These are phyloP conservation scores for Echeveria elegans DNA, from an alignment of 164 flowering plant genomes.

Conservation along the genomic window DNA sequence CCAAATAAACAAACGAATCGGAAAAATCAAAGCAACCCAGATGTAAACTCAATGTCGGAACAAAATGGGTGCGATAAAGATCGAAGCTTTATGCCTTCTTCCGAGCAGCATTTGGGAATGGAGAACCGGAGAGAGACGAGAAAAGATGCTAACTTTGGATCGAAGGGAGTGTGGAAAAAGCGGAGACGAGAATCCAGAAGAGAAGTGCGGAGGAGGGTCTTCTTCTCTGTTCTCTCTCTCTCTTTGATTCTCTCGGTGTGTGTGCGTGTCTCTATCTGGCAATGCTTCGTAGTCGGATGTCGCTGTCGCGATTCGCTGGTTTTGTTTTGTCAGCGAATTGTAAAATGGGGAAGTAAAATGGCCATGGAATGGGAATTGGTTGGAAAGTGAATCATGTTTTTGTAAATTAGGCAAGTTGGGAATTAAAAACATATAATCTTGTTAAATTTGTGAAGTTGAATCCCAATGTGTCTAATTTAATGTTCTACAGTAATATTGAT, in stretches of 20 bases:
- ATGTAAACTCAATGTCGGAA: neutral
- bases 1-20: constrained; percentile 11
- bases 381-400: neutral
- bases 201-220: neutral
- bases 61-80: neutral
- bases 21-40: neutral
- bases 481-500: too few species aligned
- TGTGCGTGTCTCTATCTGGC: too few species aligned
- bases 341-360: neutral
- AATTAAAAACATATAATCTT: neutral
- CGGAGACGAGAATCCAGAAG: neutral
- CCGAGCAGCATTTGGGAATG: neutral
- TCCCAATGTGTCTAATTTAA: too few species aligned
- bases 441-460: neutral
- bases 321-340: neutral
- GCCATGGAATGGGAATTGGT: neutral
- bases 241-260: neutral
- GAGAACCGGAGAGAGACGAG: neutral
- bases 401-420: neutral
- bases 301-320: constrained; percentile 7
- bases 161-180: neutral
- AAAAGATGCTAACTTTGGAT: constrained; percentile 2
- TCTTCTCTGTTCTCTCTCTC: neutral
- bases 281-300: neutral
- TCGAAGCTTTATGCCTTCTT: neutral